Evolutionary conservation across 148 eudicot species (phyloP).

Genomic region (Heliosperma pusillum): DNA sequence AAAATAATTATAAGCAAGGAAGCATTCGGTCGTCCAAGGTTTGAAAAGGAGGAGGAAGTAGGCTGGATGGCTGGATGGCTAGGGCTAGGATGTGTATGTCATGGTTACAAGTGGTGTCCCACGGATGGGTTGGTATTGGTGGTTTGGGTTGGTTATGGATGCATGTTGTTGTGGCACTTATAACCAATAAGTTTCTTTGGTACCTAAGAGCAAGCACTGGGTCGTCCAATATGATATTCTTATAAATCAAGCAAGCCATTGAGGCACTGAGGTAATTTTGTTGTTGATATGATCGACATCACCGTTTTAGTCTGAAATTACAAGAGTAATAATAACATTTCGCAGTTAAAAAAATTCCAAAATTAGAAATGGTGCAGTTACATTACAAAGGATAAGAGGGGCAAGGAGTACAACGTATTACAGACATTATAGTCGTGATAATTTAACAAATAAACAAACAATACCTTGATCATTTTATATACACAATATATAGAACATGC

Average conservation of each 20-base stretch:
- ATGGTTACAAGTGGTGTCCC: neutral
- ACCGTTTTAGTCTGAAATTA: neutral
- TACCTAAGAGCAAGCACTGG: too few relatives aligned
- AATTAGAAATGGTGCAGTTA: too few relatives aligned
- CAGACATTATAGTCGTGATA: neutral
- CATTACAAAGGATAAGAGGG: neutral
- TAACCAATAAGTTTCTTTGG: neutral
- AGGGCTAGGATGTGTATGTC: neutral
- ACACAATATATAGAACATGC: constrained; percentile 95
- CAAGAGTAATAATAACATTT: neutral
- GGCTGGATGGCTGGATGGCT: neutral
- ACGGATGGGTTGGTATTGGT: neutral
- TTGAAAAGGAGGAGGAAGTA: neutral
- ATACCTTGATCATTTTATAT: constrained; percentile 94
- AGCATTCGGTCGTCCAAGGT: neutral
- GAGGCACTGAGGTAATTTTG: too few relatives aligned
- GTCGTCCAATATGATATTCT: too few relatives aligned
- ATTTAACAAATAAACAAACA: neutral
- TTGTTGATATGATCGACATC: neutral
- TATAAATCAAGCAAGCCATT: too few relatives aligned
- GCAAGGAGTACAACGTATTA: neutral
- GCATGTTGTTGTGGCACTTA: neutral
- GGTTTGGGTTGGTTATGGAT: neutral
- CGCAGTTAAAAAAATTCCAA: neutral
- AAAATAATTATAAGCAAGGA: neutral